These are phyloP conservation scores for Fraxinus cuspidata DNA, from an alignment of 257 asterid species.

Conservation along the genomic window DNA sequence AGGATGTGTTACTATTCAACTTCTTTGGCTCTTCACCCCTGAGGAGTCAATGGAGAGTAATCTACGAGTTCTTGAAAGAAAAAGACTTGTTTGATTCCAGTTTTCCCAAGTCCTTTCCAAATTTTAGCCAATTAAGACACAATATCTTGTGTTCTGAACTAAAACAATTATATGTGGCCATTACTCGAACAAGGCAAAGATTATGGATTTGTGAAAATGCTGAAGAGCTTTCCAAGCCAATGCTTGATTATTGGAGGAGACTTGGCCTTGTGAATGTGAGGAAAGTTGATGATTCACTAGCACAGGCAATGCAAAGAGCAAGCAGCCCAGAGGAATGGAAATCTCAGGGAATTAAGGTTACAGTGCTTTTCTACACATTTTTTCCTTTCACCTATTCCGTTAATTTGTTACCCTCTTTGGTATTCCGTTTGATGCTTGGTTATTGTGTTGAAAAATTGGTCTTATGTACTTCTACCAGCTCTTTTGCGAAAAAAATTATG, in stretches of 20 bases:
- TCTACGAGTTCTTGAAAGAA: slow-evolving; percentile 57
- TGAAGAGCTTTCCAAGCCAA: slow-evolving; percentile 55
- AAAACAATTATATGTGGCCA: slow-evolving; percentile 67
- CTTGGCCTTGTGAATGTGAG: slow-evolving; percentile 54
- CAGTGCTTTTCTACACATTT: not conserved
- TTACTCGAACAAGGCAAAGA: slow-evolving; percentile 73
- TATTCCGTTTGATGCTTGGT: not conserved
- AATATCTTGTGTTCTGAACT: slow-evolving; percentile 64
- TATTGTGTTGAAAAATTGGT: not conserved
- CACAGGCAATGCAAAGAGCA: slow-evolving; percentile 64
- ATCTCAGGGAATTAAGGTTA: slow-evolving; percentile 64
- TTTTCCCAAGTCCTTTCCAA: slow-evolving; percentile 43
- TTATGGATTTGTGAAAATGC: slow-evolving; percentile 68
- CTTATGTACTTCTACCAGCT: slow-evolving; percentile 42
- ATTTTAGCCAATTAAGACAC: slow-evolving; percentile 52
- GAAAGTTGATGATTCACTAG: slow-evolving; percentile 57
- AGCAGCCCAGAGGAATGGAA: slow-evolving; percentile 78
- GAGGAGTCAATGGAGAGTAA: slow-evolving; percentile 64
- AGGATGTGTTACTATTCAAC: slow-evolving; percentile 73
- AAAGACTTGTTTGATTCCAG: slow-evolving; percentile 41
- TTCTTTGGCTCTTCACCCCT: slow-evolving; percentile 68
- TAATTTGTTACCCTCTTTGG: not conserved
- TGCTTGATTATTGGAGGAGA: slow-evolving; percentile 66
- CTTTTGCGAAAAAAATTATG: slow-evolving; percentile 60
- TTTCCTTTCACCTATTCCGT: not conserved